Percentiles rank a stretch among this genome's conserved stretches.
Conservation (phyloP, 331 rosid species). For the Prunus yedoensis region DNA sequence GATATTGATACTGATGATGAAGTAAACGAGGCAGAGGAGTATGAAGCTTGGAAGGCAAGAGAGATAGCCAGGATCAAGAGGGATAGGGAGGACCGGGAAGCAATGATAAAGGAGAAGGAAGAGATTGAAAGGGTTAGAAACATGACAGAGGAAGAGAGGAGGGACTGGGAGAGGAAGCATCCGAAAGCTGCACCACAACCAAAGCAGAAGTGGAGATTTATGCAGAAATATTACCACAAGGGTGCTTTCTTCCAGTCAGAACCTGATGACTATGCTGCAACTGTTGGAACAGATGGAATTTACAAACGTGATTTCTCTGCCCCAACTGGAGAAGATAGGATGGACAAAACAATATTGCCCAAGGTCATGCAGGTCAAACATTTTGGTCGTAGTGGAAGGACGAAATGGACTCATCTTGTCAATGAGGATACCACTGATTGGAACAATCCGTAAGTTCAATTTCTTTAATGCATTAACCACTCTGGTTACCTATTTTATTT, state of each 20-base stretch:
- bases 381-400: slow-evolving; percentile 98
- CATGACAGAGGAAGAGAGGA: slow-evolving; percentile 98
- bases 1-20: slow-evolving; percentile 97
- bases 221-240: slow-evolving; percentile 97
- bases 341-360: slow-evolving; percentile 93
- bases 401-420: slow-evolving; percentile 98
- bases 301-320: slow-evolving; percentile 88
- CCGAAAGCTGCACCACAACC: slow-evolving; percentile 55
- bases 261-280: slow-evolving; percentile 55
- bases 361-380: slow-evolving; percentile 99
- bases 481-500: not conserved
- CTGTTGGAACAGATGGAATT: slow-evolving; percentile 53
- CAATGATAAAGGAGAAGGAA: slow-evolving; percentile 83
- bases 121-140: slow-evolving; percentile 88
- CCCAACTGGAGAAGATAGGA: slow-evolving; percentile 94
- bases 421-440: slow-evolving; percentile 96
- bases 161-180: slow-evolving; percentile 98
- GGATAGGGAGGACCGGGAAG: slow-evolving; percentile 84
- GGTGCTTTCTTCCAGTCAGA: slow-evolving; percentile 90
- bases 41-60: slow-evolving; percentile 94
- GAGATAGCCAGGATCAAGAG: slow-evolving; percentile 94
- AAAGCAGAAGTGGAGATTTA: slow-evolving; percentile 90
- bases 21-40: slow-evolving; percentile 8
- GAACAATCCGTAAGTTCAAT: slow-evolving; percentile 83
- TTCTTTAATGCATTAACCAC: not conserved